Evolutionary conservation across 2,329 filamentous ascomycete genomes (phyloP), one percentile per base, ranked within the genome.

Genomic region (Fusarium sp.): DNA sequence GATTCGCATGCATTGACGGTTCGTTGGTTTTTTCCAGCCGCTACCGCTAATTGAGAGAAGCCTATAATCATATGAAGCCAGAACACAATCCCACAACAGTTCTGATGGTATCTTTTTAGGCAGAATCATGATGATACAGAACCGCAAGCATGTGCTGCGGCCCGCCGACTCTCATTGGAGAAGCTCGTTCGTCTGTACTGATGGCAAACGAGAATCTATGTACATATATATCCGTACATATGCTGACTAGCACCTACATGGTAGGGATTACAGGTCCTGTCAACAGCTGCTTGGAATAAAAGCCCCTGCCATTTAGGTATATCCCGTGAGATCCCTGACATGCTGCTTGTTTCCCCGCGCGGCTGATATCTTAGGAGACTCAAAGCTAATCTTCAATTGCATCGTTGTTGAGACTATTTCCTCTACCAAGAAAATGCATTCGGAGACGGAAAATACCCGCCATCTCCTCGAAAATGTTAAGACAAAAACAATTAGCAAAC

Each of bases 301-400:
- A 60, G 45, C 31, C 35, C 50, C 56, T 42, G 62, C 44, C 42
- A 16, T 42, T 42, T 9, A 36, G 38, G 39, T 42, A 31, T 35
- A 66, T 56, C 64, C 48, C 67, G 60, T 57, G 54, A 70, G 63
- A 38, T 62, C 36, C 33, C 41, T 48, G 45, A 41, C 31, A 70
- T 58, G 68, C 58, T 66, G 38, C 35, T 44, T 39, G 48, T 54
- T 56, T 61, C 58, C 57, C 59, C 63, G 57, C 63, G 50, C 48
- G 47, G 39, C 48, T 68, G 41, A 45, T 44, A 45, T 65, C 33
- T 61, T 42, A 48, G 67, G 62, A 72, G 56, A 66, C 54, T 56
- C 50, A 64, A 73, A 59, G 56, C 72, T 73, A 63, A 73, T 61
- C 58, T 70, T 70, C 42, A 68, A 62, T 59, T 61, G 44, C 50